These are phyloP conservation scores for Leccinum aurantiacum DNA, from an alignment of 768 basidiomycete genomes.

Conservation along the genomic window DNA sequence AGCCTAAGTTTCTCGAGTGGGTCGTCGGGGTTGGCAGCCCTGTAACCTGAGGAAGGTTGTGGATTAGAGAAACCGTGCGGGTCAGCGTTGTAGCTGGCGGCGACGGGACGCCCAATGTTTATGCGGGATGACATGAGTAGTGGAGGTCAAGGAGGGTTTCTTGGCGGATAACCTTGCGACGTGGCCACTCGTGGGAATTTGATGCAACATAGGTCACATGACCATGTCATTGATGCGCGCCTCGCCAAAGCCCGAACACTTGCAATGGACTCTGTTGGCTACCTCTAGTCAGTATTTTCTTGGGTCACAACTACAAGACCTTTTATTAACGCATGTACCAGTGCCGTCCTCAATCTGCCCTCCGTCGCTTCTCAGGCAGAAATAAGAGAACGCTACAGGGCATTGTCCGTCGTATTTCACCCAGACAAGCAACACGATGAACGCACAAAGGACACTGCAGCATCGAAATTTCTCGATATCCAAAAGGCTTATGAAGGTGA, in stretches of 20 bases:
- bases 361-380: constrained; percentile 62
- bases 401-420: constrained; percentile 76
- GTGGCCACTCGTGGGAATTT: constrained; percentile 31
- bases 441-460: constrained; percentile 54
- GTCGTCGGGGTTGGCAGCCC: constrained; percentile 78
- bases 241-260: not conserved
- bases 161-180: constrained; percentile 10
- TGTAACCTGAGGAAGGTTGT: constrained; percentile 66
- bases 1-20: constrained; percentile 76
- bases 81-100: constrained; percentile 60
- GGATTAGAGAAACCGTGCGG: constrained; percentile 81
- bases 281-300: constrained; percentile 31
- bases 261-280: constrained; percentile 12
- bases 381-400: constrained; percentile 70
- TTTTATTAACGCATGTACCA: not conserved
- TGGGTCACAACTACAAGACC: constrained; percentile 1
- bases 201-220: constrained; percentile 22
- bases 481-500: constrained; percentile 83
- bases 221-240: constrained; percentile 1
- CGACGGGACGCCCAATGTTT: constrained; percentile 72
- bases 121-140: constrained; percentile 74
- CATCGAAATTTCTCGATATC: constrained; percentile 67
- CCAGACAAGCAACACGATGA: constrained; percentile 79
- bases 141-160: constrained; percentile 4
- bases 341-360: constrained; percentile 71